Evolutionary conservation across 2,329 filamentous ascomycete species (phyloP).

Genomic region (Fusarium staphyleae): DNA sequence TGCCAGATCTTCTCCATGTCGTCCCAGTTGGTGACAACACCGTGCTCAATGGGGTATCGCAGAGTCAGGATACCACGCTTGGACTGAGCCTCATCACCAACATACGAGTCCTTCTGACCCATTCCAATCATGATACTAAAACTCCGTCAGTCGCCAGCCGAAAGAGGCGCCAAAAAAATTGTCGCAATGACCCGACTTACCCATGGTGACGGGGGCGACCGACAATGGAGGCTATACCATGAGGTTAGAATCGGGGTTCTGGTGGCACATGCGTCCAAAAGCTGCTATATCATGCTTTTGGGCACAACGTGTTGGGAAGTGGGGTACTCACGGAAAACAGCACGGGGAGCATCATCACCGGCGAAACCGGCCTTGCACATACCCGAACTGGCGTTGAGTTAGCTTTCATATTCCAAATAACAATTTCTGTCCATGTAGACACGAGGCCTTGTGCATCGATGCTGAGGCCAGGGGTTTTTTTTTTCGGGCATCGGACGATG

Average conservation of each 20-base stretch:
- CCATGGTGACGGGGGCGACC: slow-evolving; percentile 99
- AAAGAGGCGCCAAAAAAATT: slow-evolving; percentile 17
- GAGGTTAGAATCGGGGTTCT: slow-evolving; percentile 46
- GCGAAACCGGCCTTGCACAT: slow-evolving; percentile 99
- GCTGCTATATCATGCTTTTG: slow-evolving; percentile 29
- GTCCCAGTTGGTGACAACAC: slow-evolving; percentile 99
- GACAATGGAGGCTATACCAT: slow-evolving; percentile 87
- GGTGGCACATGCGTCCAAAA: slow-evolving; percentile 15
- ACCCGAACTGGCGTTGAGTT: slow-evolving; percentile 79
- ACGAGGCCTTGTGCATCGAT: slow-evolving; percentile 15
- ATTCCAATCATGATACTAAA: slow-evolving; percentile 99
- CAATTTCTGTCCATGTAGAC: slow-evolving; percentile 3
- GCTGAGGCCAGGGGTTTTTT: slow-evolving; percentile 23
- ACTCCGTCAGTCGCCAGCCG: slow-evolving; percentile 27
- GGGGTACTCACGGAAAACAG: slow-evolving; percentile 95
- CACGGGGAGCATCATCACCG: slow-evolving; percentile 99
- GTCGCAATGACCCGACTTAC: slow-evolving; percentile 64
- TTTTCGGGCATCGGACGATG: slow-evolving; percentile 36
- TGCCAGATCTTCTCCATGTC: slow-evolving; percentile 99
- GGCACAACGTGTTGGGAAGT: slow-evolving; percentile 37
- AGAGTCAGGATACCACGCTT: slow-evolving; percentile 99
- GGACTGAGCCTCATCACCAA: slow-evolving; percentile 99
- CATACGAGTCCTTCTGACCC: slow-evolving; percentile 99
- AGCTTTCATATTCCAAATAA: slow-evolving; percentile 41
- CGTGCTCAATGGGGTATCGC: slow-evolving; percentile 99